Evolutionary conservation across 129 eudicot species (phyloP).

Genomic region (Tanacetum coccineum): DNA sequence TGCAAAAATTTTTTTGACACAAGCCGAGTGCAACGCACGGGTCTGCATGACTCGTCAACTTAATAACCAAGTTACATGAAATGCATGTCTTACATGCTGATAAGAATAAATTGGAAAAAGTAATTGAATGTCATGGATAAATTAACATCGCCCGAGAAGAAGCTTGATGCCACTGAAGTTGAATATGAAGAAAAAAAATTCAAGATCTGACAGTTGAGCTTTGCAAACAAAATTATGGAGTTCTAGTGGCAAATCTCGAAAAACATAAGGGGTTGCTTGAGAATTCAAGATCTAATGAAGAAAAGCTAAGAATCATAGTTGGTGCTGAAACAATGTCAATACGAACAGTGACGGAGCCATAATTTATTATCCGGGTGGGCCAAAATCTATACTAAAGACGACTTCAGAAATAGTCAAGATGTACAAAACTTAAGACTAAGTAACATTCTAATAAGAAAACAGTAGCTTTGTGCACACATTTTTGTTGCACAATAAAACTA

Average conservation of each 20-base stretch:
- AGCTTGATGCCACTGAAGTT: slow-evolving; percentile 24
- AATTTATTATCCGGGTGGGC: no score
- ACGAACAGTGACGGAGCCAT: no score
- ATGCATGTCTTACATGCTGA: slow-evolving; percentile 45
- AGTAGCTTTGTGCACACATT: no score
- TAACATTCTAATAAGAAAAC: no score
- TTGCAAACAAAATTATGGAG: slow-evolving; percentile 39
- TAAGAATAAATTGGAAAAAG: slow-evolving; percentile 37
- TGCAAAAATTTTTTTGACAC: no score
- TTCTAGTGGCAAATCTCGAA: slow-evolving; percentile 33
- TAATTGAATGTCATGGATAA: slow-evolving; percentile 36
- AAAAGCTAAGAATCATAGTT: slow-evolving; percentile 37
- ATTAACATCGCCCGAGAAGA: slow-evolving; percentile 30
- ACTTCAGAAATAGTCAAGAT: no score
- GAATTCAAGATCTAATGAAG: slow-evolving; percentile 41
- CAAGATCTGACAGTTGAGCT: slow-evolving; percentile 35
- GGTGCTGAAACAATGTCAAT: slow-evolving; percentile 41
- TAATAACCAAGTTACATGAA: no score
- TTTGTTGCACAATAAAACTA: no score
- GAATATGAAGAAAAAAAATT: slow-evolving; percentile 36
- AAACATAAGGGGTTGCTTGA: slow-evolving; percentile 36
- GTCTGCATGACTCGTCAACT: no score
- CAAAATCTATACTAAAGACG: no score
- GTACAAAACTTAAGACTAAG: no score
- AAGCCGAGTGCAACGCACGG: no score